Base-by-base conservation (phyloP, 2,329 filamentous ascomycete species). In the Calonectria ilicicola region DNA sequence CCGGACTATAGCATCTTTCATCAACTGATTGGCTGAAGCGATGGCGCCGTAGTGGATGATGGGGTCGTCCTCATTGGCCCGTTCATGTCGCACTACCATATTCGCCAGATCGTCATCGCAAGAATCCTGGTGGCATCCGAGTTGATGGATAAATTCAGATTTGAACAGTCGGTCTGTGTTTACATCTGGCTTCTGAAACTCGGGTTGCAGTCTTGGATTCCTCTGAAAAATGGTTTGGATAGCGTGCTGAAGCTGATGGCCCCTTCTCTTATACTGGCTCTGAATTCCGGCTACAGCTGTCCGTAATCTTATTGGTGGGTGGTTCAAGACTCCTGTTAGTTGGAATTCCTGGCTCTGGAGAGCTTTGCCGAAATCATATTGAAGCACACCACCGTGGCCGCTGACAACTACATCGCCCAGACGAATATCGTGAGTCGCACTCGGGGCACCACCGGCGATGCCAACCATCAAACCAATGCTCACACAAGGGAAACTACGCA, bases 391-490 rank as follows among this genome's bases (percentile, higher is more conserved):
- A 14, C 35, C 10, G 15, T 44, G 23, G 12, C 29, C 27, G 29
- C 60, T 46, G 23, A 64, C 60, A 14, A 64, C 40, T 3, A 64
- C 26, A 15, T 47, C 65, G 14, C 47, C 49, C 12, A 56, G 49
- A 26, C 49, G 32, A 23, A 44, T 17, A 9, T 67, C 49, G 46
- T 26, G 9, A 10, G 21, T 21, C n/a, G 21, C 12, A 9, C 10
- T 21, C 3, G 60, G 60, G 27, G 46, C 58, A 17, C 67, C 67
- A n/a, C 67, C 56, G 2, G 32, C 58, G 5, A 69, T 32, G 17
- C 67, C 67, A n/a, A 69, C 67, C 46, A 69, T 29, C 7, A 69
- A 12, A 2, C 67, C 67, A 14, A 64, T 42, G 3, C 23, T 38
- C 32, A 56, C 23, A 15, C 29, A 51, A 1, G 58, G 35, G 35